Base-by-base conservation (phyloP, 192 early-diverging fungal genomes). In the Chytriomyces confervae region DNA sequence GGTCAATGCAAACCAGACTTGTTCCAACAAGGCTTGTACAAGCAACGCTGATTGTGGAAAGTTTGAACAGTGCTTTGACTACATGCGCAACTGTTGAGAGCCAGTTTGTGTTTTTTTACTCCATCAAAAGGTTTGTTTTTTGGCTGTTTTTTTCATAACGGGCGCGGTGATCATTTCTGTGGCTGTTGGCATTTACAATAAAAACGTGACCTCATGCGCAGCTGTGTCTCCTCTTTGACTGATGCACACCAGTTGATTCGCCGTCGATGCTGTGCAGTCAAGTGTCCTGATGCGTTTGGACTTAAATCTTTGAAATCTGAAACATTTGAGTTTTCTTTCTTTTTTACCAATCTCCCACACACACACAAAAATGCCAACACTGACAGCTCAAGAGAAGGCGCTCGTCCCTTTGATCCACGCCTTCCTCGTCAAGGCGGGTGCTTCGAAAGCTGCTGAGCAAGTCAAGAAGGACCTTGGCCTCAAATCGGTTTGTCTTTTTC, bases 401-500 rank as follows among this genome's bases (percentile, higher is more conserved):
- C 71, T 81, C 50, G 13, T 81, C 27, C 62, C 80, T 13, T 65
- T 81, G 20, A 71, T 81, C 65, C 63, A 65, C 57, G 63, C 70
- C 11, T 77, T 81, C 49, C 69, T 81, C n/a, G 61, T 69, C 60
- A 77, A 81, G 13, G 62, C 53, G 6, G 76, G 72, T 9, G 80
- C 80, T 1, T 66, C 62, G 2, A 73, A 66, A 27, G 80, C 80
- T 8, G 80, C 80, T 16, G 77, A 81, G 70, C 66, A 69, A 9
- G 50, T 81, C 48, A 64, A 72, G 27, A 81, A 81, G 63, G 80
- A 81, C 13, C 51, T 77, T n/a, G 69, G 50, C 49, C n/a, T 70
- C 2, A 70, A 49, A 70, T 43, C 27, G 6, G 69, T 70, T 9
- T 8, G 69, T 48, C 2, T 18, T 18, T 2, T 67, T 6, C n/a